Base-by-base conservation (phyloP, 495 filamentous ascomycete species). In the Podospora anserina region DNA sequence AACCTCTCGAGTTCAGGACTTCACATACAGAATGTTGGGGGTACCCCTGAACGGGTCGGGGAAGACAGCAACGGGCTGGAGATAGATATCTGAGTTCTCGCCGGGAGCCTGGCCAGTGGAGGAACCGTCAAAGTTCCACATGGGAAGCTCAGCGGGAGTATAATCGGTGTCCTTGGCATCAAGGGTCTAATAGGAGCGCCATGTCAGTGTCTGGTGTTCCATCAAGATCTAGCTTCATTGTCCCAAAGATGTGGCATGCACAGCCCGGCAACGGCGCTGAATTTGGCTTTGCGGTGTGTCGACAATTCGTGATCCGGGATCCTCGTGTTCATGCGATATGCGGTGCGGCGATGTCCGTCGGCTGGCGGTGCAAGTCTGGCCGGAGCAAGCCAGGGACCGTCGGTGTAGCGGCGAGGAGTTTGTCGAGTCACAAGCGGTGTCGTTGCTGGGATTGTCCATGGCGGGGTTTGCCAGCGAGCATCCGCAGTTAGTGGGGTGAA, bases 81-180 rank as follows among this genome's bases (percentile, higher is more conserved):
- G 91, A 86, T 97, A 97, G 88, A 98, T 90, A 83, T 99, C 95
- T 66, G 94, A 97, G 87, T 99, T 93, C 81, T 94, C 92, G 77
- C 94, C 92, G 39, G 93, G 92, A 65, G 95, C 95, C 81, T 99
- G 95, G 75, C 85, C 91, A 73, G 92, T 97, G 20, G 93, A 97
- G 65, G 92, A 96, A 78, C 95, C 95, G 78, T 99, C 95, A 77
- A 99, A 99, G 86, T 98, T 99, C 95, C 95, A 99, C 80, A 96
- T 92, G 69, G 94, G 92, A 68, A 99, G 92, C 69, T 97, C 92
- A 66, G 92, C 90, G 67, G 92, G 77, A 68, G 77, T 80, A 75
- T 81, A 79, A 55, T 72, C 70, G 65, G 77, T 72, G 62, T 77
- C 82, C 53, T 83, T 80, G 80, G 89, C 88, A 75, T 82, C 85